Conservation (phyloP, 768 basidiomycete genomes). For the Leccinellum rugosiceps region DNA sequence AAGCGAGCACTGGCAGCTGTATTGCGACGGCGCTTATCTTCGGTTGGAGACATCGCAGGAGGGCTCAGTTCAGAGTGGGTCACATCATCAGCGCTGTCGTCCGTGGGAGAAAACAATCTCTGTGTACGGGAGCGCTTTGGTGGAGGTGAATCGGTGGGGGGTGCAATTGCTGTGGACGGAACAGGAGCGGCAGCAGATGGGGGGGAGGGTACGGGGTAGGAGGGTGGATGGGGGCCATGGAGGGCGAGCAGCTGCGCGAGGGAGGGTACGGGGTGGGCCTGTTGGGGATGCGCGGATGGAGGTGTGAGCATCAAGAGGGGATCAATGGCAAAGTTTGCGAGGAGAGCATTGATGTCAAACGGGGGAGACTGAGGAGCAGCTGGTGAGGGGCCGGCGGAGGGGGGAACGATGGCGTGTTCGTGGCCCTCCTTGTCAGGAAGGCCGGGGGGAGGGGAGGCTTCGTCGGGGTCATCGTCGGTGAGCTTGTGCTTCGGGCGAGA, state of each 20-base stretch:
- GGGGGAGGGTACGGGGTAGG: constrained; percentile 18
- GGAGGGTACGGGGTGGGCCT: constrained; percentile 41
- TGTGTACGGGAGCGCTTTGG: constrained; percentile 57
- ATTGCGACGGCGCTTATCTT: constrained; percentile 92
- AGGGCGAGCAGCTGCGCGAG: constrained; percentile 70
- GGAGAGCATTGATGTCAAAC: constrained; percentile 42
- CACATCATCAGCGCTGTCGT: constrained; percentile 17
- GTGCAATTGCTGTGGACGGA: constrained; percentile 8
- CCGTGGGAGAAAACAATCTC: constrained; percentile 41
- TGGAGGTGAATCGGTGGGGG: constrained; percentile 19
- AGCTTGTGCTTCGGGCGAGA: constrained; percentile 34
- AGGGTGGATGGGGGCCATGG: constrained; percentile 40
- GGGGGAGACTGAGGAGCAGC: constrained; percentile 34
- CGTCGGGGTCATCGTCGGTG: constrained; percentile 28
- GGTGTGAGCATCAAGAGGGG: constrained; percentile 37
- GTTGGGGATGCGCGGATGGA: constrained; percentile 28
- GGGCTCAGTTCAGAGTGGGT: constrained; percentile 9
- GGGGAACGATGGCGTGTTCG: constrained; percentile 49
- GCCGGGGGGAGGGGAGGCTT: constrained; percentile 18
- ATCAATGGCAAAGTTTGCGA: constrained; percentile 40
- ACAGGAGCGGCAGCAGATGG: constrained; percentile 12
- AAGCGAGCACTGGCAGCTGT: constrained; percentile 93
- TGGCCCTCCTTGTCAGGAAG: constrained; percentile 52
- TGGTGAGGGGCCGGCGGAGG: constrained; percentile 36
- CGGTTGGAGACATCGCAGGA: constrained; percentile 49